Base-by-base conservation (phyloP, 352 stramenopile genomes). In the Chrysophaeum taylorii region DNA sequence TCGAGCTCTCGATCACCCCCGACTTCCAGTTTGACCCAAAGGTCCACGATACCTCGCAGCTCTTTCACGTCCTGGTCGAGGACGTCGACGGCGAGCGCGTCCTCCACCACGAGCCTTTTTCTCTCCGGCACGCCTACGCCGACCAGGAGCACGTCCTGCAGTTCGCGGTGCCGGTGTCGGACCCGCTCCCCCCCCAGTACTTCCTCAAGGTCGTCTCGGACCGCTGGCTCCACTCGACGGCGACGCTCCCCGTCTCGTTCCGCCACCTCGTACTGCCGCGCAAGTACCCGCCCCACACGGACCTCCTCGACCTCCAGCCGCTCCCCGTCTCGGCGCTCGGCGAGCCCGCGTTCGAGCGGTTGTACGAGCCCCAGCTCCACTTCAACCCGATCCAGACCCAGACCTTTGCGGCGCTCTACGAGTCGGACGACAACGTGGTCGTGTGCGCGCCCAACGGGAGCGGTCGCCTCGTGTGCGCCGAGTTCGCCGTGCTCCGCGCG, bases 321-420 rank as follows among this genome's bases (percentile, higher is more conserved):
- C 78, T 99, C 36, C 85, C 89, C 27, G 88, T 97, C 36, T 88
- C 87, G 60, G 92, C 91, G 14, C 81, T 92, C 25, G 78, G 82
- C 39, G 78, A 84, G 66, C 68, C 88, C 0, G 76, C 80, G 48
- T 76, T 87, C 2, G 75, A 81, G 39, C 80, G 81, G 60, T 70
- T 89, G 0, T 90, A 86, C 68, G 71, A 73, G 29, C 23, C 79
- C 79, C 77, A 76, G 2, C 94, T 97, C 64, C 85, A 91, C 64
- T 97, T 99, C 77, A 99, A 99, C 74, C 91, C 94, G 16, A 97
- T 99, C 61, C 96, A 99, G 82, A 99, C 96, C 33, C 96, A 99
- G 75, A 84, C 94, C 27, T 91, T 98, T 38, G 88, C 92, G 43
- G 92, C 94, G 53, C 80, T 99, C 23, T 87, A 97, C 66, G 94